phyloP scores from a whole-genome alignment of 345 rosid genomes.

The Arabidopsis arenosa region DNA sequence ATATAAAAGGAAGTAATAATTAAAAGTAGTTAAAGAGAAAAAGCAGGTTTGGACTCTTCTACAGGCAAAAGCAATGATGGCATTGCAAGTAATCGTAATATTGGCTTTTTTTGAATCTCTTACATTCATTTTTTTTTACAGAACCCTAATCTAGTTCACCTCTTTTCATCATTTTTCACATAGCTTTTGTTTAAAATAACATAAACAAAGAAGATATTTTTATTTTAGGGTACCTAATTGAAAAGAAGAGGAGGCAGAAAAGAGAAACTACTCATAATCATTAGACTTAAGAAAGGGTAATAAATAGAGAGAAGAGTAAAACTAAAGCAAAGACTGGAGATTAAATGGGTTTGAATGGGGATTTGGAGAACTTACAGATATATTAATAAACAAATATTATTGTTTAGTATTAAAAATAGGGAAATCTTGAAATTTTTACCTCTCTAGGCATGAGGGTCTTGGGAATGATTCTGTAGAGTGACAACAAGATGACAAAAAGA shows the following conservation, averaged over 20 bases:
- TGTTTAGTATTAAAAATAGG: neutral
- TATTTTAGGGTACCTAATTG: slow-evolving; percentile 20
- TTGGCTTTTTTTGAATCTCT: slow-evolving; percentile 30
- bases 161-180: slow-evolving; percentile 30
- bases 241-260: slow-evolving; percentile 20
- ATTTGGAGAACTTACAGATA: slow-evolving; percentile 29
- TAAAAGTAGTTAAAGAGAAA: slow-evolving; percentile 43
- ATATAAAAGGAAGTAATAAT: slow-evolving; percentile 40
- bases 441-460: slow-evolving; percentile 99
- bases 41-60: slow-evolving; percentile 51
- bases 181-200: slow-evolving; percentile 10
- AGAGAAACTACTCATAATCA: slow-evolving; percentile 37
- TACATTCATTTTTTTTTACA: slow-evolving; percentile 27
- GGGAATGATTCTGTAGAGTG: slow-evolving; percentile 95
- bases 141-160: slow-evolving; percentile 36
- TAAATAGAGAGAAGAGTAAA: slow-evolving; percentile 41
- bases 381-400: slow-evolving; percentile 41
- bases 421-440: slow-evolving; percentile 51
- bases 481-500: slow-evolving; percentile 70
- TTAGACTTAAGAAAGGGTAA: slow-evolving; percentile 25
- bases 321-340: slow-evolving; percentile 43
- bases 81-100: slow-evolving; percentile 41
- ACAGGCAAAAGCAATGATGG: slow-evolving; percentile 49
- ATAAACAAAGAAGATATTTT: slow-evolving; percentile 6
- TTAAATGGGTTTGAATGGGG: slow-evolving; percentile 21